phyloP scores from a whole-genome alignment of 495 filamentous ascomycete genomes.

The Aspergillus ellipticus region DNA sequence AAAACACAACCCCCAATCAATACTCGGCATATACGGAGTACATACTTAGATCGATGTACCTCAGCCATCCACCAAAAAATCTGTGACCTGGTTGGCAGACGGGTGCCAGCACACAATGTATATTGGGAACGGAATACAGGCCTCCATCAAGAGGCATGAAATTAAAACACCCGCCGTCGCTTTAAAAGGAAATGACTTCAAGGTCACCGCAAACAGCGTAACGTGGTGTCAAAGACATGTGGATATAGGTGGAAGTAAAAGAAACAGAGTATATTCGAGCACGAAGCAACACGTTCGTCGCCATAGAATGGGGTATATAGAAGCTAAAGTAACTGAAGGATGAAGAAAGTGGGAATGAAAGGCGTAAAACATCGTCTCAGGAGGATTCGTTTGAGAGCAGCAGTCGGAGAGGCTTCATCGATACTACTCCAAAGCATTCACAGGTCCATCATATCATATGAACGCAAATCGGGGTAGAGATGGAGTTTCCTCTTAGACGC shows the following conservation, averaged over 20 bases:
- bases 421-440: no score
- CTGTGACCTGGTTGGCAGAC: neutral
- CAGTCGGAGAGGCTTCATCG: neutral
- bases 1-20: no score
- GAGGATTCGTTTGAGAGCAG: neutral
- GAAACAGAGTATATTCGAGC: conserved; percentile 19
- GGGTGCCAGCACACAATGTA: neutral
- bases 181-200: neutral
- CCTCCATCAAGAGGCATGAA: neutral
- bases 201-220: neutral
- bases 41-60: conserved; percentile 7
- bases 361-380: conserved; percentile 5
- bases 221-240: neutral
- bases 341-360: neutral
- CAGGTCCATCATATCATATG: no score
- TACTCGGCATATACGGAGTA: conserved; percentile 28
- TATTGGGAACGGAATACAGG: neutral
- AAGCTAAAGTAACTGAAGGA: conserved; percentile 5
- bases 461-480: no score
- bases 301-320: conserved; percentile 26
- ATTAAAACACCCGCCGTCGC: neutral
- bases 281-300: conserved; percentile 22
- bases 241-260: neutral
- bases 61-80: neutral
- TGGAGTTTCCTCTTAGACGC: no score